phyloP scores from a whole-genome alignment of 202 grass and related monocot genomes.

The Panicum virgatum region DNA sequence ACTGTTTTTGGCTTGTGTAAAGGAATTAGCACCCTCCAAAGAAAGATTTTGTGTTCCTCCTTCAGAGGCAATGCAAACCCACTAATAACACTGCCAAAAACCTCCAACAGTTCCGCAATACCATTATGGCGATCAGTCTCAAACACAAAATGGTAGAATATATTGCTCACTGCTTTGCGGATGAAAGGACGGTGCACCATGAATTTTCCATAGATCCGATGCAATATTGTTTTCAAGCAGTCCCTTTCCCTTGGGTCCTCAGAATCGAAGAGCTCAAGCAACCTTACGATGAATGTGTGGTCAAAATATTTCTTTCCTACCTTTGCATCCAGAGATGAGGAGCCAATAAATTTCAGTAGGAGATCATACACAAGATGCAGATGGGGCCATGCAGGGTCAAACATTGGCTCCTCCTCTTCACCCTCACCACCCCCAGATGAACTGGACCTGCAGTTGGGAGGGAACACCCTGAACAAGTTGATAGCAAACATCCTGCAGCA shows the following conservation, averaged over 20 bases:
- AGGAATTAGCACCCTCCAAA: conserved; percentile 57
- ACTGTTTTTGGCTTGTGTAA: conserved; percentile 66
- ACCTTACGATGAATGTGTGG: conserved; percentile 56
- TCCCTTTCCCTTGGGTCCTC: conserved; percentile 79
- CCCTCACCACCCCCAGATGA: conserved; percentile 44
- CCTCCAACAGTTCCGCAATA: conserved; percentile 62
- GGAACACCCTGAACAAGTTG: conserved; percentile 67
- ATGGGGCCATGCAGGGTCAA: conserved; percentile 67
- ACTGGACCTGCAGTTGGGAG: conserved; percentile 44
- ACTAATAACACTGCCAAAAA: conserved; percentile 75
- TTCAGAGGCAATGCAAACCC: conserved; percentile 65
- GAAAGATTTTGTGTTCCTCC: conserved; percentile 75
- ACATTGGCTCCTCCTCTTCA: conserved; percentile 71
- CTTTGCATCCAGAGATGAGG: conserved; percentile 62
- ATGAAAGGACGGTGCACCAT: conserved; percentile 72
- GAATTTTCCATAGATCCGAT: conserved; percentile 71
- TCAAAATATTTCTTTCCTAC: conserved; percentile 75
- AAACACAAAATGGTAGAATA: conserved; percentile 65
- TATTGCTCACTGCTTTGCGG: conserved; percentile 70
- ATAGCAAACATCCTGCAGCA: conserved; percentile 65
- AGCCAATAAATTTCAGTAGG: conserved; percentile 66
- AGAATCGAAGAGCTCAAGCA: conserved; percentile 62
- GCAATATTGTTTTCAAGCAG: conserved; percentile 72
- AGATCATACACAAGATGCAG: conserved; percentile 75
- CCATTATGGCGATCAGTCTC: conserved; percentile 62